Evolutionary conservation across 345 rosid genomes (phyloP), one percentile per base, ranked within the genome.

Genomic region (Gossypium thurberi): DNA sequence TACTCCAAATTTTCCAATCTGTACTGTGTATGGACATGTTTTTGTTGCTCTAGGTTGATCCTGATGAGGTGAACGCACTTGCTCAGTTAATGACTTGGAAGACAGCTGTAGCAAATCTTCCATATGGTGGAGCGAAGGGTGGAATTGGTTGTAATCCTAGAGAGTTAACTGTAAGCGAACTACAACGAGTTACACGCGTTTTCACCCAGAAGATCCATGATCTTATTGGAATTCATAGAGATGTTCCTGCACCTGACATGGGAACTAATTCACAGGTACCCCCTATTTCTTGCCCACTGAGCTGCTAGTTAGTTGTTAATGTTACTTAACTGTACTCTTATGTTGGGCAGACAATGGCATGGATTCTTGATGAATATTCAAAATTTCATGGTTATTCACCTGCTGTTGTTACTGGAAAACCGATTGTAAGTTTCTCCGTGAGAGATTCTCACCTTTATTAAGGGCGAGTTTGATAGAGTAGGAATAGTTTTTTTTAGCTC

Each of bases 11-110:
- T 2, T 52, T 52, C 57, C 57, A 52, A 2, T 15, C 2, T 52
- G 57, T n/a, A 17, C 40, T 2, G 2, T 25, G 40, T 59, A 25
- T 59, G 65, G 37, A 15, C 65, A 14, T 70, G 60, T 56, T 56
- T 20, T 56, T 20, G 26, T 56, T 20, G 60, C 10, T 70, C 48
- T 70, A 85, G 86, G 84, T 85, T 73, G 84, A 85, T 21, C 85
- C 82, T 0, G 83, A 81, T 73, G 86, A 85, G 75, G 88, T 85
- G 44, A 82, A 85, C 64, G 84, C 84, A 13, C 64, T 83, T 68
- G 86, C 86, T 53, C 86, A 85, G 51, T 60, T 85, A 25, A 85
- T 85, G 86, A 85, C 88, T 70, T 85, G 88, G 88, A 85, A 82
- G 73, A 79, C 84, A 12, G 84, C 84, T 1, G 86, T 82, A 18